A percentile compares a stretch with the other conserved stretches of the same genome.
phyloP scores from a whole-genome alignment of 1,284 basidiomycete species.

The Apiotrichum porosum region DNA sequence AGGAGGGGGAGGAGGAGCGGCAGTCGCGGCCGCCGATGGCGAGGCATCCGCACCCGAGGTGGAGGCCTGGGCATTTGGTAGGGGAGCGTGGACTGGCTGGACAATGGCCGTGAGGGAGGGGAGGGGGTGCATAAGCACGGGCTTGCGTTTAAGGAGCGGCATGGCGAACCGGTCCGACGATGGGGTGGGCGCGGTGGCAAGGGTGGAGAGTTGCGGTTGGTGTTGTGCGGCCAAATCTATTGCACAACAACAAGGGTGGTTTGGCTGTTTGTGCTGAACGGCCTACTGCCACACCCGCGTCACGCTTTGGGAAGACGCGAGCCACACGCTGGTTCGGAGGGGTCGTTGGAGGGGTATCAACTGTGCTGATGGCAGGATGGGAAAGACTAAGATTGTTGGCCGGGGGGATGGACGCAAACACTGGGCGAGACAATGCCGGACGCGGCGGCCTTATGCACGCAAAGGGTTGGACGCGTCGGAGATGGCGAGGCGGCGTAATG shows the following conservation, averaged over 20 bases:
- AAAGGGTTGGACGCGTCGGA: background rate
- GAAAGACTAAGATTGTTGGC: too few relatives aligned
- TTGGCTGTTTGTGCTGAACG: too few relatives aligned
- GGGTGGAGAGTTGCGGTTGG: background rate
- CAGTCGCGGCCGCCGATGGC: conserved; percentile 1
- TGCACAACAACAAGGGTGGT: conserved; percentile 8
- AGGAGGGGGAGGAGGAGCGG: conserved; percentile 1
- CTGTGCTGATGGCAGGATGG: too few relatives aligned
- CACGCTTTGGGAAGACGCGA: too few relatives aligned
- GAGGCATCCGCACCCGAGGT: conserved; percentile 2
- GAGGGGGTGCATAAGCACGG: conserved; percentile 67
- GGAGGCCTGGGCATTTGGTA: conserved; percentile 2
- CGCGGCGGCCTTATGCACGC: too few relatives aligned
- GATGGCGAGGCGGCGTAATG: background rate
- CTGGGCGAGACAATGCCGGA: too few relatives aligned
- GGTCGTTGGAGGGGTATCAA: too few relatives aligned
- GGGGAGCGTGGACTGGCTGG: conserved; percentile 8
- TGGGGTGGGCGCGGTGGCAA: background rate
- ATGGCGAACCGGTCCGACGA: conserved; percentile 51
- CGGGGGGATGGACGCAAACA: too few relatives aligned
- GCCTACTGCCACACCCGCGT: too few relatives aligned
- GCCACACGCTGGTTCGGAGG: too few relatives aligned
- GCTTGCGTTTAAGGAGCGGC: conserved; percentile 86
- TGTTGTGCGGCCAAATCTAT: background rate
- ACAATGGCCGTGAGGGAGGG: conserved; percentile 31